Base-by-base conservation (phyloP, 306 rosid species). In the Nissolia schottii region DNA sequence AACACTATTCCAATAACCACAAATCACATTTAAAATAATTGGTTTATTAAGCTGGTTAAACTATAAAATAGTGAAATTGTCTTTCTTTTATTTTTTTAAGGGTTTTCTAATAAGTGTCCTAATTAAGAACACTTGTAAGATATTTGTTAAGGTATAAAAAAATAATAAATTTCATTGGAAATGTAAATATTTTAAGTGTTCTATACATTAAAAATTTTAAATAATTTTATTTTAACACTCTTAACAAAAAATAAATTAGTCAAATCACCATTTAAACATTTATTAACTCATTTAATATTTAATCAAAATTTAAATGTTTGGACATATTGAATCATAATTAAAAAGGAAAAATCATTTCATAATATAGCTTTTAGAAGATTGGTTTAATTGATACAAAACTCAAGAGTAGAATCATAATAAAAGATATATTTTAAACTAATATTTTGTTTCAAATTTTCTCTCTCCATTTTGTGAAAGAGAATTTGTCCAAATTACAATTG, bases 401-500 rank as follows among this genome's bases (percentile, higher is more conserved):
- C 15, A 16, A 3, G n/a, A 15, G 10, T 46, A 9, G 68, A 64
- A 54, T 55, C 67, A 25, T 14, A 45, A 57, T 41, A 14, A 11
- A 34, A 60, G 74, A 66, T 75, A 75, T 58, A 57, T 67, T 23
- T 31, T 29, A n/a, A 8, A 4, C 8, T 3, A 2, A 1, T 13
- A 16, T 5, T 19, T 43, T 16, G 3, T 53, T 16, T 8, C 57
- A 38, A 65, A 20, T 57, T 80, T 56, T 55, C 51, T 38, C 3
- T 76, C 15, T 49, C 14, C 3, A 8, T 50, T 64, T 8, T 34
- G 56, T 74, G 58, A 81, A 77, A 54, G 24, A 63, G 81, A 63
- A 62, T 31, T 71, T 81, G 84, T 80, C 80, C 85, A 84, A 84
- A 61, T 77, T 84, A 78, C 78, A 62, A 68, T 62, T 74, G 91